These are phyloP conservation scores for Saccharata proteae DNA, from an alignment of 2,329 filamentous ascomycete species.

Conservation along the genomic window DNA sequence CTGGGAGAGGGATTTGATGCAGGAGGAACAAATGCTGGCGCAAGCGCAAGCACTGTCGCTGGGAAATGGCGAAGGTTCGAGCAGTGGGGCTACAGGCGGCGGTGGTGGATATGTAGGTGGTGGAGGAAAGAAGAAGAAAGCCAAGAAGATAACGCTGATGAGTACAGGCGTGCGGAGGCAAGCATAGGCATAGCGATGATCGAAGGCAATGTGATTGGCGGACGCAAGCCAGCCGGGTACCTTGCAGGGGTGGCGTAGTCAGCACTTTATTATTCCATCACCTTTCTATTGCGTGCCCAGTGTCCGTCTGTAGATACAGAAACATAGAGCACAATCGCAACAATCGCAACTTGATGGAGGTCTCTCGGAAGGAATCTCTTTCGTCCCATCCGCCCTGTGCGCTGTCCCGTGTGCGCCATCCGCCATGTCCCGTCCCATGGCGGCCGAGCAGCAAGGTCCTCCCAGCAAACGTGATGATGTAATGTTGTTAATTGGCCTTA, in stretches of 20 bases:
- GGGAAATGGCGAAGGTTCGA: constrained; percentile 16
- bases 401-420: too few species aligned
- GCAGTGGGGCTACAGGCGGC: constrained; percentile 19
- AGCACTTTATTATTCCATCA: too few species aligned
- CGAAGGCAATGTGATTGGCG: constrained; percentile 4
- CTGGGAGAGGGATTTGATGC: constrained; percentile 66
- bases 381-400: too few species aligned
- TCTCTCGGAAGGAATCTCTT: too few species aligned
- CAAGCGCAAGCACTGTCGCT: constrained; percentile 32
- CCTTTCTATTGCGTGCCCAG: too few species aligned
- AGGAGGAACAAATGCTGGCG: constrained; percentile 42
- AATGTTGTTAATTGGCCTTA: too few species aligned
- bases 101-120: constrained; percentile 22
- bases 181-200: constrained; percentile 37
- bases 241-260: constrained; percentile 8
- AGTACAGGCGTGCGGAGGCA: constrained; percentile 50
- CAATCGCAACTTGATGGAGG: too few species aligned
- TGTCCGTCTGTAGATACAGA: too few species aligned
- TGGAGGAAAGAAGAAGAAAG: constrained; percentile 49
- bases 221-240: constrained; percentile 1
- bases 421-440: too few species aligned
- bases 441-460: too few species aligned
- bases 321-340: too few species aligned
- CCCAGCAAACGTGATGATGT: too few species aligned
- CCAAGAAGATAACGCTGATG: constrained; percentile 58